Conservation (phyloP, 2,329 filamentous ascomycete species). For the Aspergillus spinulosporus region DNA sequence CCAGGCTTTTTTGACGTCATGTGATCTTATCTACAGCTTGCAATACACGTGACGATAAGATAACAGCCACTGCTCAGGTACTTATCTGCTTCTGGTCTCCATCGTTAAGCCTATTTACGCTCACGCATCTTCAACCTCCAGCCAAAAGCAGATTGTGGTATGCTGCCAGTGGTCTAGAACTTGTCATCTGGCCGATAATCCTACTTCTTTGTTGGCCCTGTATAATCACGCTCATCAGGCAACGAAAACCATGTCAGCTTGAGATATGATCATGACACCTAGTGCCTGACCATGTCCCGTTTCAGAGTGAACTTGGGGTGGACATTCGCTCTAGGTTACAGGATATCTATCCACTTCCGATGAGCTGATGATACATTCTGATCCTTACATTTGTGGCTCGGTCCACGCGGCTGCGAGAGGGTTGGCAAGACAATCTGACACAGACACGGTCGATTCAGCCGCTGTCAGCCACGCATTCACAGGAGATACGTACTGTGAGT, state of each 20-base stretch:
- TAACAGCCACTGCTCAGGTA: background rate
- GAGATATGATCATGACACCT: background rate
- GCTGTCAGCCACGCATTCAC: background rate
- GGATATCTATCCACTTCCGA: background rate
- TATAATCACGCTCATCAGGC: background rate
- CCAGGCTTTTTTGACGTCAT: background rate
- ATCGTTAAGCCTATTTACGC: background rate
- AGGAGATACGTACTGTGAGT: background rate
- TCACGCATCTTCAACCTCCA: too few relatives aligned
- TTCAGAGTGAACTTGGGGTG: background rate
- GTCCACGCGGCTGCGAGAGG: background rate
- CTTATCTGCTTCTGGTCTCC: background rate
- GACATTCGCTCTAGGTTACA: background rate
- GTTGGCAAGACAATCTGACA: background rate
- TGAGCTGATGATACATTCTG: background rate
- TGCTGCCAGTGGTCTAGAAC: background rate
- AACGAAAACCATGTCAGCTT: background rate
- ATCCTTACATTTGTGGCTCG: background rate
- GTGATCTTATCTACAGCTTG: conserved; percentile 2
- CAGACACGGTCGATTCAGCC: background rate
- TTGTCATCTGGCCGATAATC: too few relatives aligned
- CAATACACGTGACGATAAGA: conserved; percentile 8
- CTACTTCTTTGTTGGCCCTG: too few relatives aligned
- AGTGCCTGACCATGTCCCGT: background rate
- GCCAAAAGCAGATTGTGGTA: too few relatives aligned